Conservation (phyloP, 129 eudicot species). For the Lactuca saligna region DNA sequence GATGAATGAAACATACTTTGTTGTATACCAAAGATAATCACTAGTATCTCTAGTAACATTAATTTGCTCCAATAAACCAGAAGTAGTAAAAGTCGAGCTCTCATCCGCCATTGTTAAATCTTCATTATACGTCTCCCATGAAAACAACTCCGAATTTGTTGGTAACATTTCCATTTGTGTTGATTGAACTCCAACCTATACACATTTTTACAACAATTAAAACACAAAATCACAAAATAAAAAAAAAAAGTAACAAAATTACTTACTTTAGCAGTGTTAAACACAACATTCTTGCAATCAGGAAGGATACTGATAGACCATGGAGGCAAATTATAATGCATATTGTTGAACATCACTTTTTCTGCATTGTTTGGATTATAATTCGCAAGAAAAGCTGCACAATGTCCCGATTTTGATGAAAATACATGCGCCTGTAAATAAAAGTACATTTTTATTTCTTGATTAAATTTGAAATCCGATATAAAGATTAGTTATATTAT, state of each 20-base stretch:
- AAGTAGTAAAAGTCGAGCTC: conserved; percentile 46
- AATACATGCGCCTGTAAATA: conserved; percentile 47
- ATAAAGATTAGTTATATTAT: not conserved
- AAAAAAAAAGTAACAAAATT: not conserved
- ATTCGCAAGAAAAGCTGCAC: conserved; percentile 56
- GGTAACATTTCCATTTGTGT: conserved; percentile 57
- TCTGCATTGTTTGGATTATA: conserved; percentile 40
- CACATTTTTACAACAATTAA: not conserved
- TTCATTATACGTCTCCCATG: conserved; percentile 58
- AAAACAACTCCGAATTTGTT: conserved; percentile 35
- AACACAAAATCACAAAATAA: not conserved
- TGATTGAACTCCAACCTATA: conserved; percentile 58
- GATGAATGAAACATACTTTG: conserved; percentile 38
- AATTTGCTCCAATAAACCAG: conserved; percentile 54
- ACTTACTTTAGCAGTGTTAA: conserved; percentile 49
- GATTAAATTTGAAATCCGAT: not conserved
- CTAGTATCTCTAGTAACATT: conserved; percentile 61
- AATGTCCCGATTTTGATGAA: conserved; percentile 39
- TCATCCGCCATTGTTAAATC: conserved; percentile 45
- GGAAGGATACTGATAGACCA: conserved; percentile 62
- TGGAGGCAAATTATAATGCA: conserved; percentile 57
- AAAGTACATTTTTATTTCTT: not conserved
- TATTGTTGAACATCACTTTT: conserved; percentile 50
- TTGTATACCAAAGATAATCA: conserved; percentile 57
- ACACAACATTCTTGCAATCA: conserved; percentile 46